Percentiles rank a stretch among this genome's conserved stretches.
These are phyloP conservation scores for Mesostigma viride DNA, from an alignment of 139 green algal species.

Conservation along the genomic window DNA sequence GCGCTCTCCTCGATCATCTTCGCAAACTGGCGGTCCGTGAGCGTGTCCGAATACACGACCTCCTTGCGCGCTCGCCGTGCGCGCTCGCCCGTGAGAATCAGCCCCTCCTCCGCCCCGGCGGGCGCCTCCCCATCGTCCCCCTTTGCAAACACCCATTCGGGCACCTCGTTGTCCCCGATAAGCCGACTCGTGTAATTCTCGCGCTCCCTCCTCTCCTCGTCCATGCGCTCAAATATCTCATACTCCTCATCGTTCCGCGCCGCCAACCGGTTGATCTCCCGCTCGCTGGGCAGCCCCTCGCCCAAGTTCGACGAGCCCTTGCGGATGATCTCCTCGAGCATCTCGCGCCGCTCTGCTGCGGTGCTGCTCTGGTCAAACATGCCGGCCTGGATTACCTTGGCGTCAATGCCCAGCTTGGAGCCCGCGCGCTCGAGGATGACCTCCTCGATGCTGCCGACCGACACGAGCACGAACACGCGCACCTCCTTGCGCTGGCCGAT, in stretches of 20 bases:
- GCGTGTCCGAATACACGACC: constrained; percentile 23
- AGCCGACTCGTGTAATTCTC: constrained; percentile 14
- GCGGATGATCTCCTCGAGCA: constrained; percentile 45
- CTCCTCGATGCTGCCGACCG: constrained; percentile 58
- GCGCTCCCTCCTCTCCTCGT: constrained; percentile 31
- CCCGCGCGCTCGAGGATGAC: constrained; percentile 56
- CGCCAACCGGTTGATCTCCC: constrained; percentile 52
- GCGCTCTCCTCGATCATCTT: no score
- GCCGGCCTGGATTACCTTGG: constrained; percentile 57
- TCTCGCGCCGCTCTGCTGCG: constrained; percentile 31
- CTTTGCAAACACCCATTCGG: constrained; percentile 34
- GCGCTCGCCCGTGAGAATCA: background rate
- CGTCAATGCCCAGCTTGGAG: constrained; percentile 60
- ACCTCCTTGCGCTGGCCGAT: constrained; percentile 62
- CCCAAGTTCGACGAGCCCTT: constrained; percentile 27
- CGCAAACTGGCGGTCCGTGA: constrained; percentile 34
- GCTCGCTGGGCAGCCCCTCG: constrained; percentile 25
- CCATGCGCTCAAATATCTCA: constrained; percentile 46
- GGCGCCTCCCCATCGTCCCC: constrained; percentile 11
- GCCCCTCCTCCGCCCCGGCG: background rate
- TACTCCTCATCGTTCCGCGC: constrained; percentile 46
- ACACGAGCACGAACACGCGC: constrained; percentile 63
- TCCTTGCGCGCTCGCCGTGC: constrained; percentile 29
- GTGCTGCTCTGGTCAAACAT: constrained; percentile 49
- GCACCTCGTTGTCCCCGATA: constrained; percentile 42